Conservation (phyloP, 2,329 filamentous ascomycete species). For the Thermomyces lanuginosus region DNA sequence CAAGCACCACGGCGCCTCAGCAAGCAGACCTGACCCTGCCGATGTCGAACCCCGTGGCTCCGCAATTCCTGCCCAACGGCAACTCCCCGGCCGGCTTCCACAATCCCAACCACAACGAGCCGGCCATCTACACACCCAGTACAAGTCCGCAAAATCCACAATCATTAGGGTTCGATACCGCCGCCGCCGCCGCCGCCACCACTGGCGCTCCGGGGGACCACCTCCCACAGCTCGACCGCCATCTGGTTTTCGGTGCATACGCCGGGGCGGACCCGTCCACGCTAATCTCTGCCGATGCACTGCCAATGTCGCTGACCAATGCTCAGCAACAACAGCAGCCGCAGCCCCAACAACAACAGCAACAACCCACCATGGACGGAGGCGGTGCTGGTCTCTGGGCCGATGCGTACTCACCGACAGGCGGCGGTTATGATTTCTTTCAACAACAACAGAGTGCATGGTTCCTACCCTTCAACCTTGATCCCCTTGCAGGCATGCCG, state of each 20-base stretch:
- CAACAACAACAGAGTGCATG: constrained; percentile 47
- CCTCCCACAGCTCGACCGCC: constrained; percentile 55
- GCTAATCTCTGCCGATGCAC: constrained; percentile 15
- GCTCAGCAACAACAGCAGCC: not conserved
- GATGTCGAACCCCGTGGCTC: too few species aligned
- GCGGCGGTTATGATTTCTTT: constrained; percentile 22
- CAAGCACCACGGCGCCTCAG: too few species aligned
- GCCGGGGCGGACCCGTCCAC: constrained; percentile 34
- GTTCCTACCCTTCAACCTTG: constrained; percentile 88
- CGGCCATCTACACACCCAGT: too few species aligned
- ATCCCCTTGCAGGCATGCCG: constrained; percentile 41
- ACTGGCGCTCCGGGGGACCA: constrained; percentile 22
- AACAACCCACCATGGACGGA: constrained; percentile 6
- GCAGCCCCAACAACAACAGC: constrained; percentile 1
- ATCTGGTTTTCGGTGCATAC: constrained; percentile 62
- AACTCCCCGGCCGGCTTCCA: too few species aligned
- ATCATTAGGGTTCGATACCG: too few species aligned
- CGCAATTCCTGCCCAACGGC: too few species aligned
- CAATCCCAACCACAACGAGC: too few species aligned
- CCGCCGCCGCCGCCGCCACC: constrained; percentile 13
- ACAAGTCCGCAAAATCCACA: too few species aligned
- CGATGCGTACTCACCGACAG: constrained; percentile 18
- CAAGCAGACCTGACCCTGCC: too few species aligned
- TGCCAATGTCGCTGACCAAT: constrained; percentile 1
- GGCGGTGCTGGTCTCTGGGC: constrained; percentile 19